Evolutionary conservation across 805 yeast species (phyloP).

Genomic region (Lachancea sp.): DNA sequence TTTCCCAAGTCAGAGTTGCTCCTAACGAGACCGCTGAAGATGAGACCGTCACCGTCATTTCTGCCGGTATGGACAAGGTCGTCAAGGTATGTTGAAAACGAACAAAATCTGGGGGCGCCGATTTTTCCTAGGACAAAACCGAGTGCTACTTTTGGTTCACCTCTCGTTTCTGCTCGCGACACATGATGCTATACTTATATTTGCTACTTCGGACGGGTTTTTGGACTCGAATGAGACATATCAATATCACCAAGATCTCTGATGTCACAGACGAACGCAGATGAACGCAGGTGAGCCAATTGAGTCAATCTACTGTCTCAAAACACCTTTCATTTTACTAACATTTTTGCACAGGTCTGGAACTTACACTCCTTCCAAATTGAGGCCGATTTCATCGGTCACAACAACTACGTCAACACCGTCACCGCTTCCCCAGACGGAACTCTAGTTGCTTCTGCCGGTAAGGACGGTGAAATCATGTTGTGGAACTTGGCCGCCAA

Average conservation of each 20-base stretch:
- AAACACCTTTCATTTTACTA: conserved; percentile 34
- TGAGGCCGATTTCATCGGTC: conserved; percentile 96
- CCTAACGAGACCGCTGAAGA: conserved; percentile 42
- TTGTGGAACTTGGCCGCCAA: conserved; percentile 93
- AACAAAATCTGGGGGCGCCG: neutral
- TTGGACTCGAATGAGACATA: conserved; percentile 86
- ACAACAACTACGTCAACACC: conserved; percentile 97
- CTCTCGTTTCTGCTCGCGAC: conserved; percentile 13
- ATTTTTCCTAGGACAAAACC: neutral
- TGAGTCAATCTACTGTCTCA: neutral
- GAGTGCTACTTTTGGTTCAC: neutral
- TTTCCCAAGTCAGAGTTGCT: conserved; percentile 94
- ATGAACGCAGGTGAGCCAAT: neutral
- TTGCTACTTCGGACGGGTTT: conserved; percentile 98
- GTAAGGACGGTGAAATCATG: conserved; percentile 98
- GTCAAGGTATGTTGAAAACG: conserved; percentile 81
- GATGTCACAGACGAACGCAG: conserved; percentile 39
- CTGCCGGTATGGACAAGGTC: conserved; percentile 98
- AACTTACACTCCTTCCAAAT: conserved; percentile 77
- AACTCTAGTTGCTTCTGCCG: conserved; percentile 98
- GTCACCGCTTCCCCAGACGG: conserved; percentile 99
- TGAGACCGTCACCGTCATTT: conserved; percentile 59
- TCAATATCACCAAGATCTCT: conserved; percentile 98
- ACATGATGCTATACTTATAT: conserved; percentile 78
- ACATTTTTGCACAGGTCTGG: conserved; percentile 51